These are phyloP conservation scores for Tuber aestivum DNA, from an alignment of 495 filamentous ascomycete genomes.

Conservation along the genomic window DNA sequence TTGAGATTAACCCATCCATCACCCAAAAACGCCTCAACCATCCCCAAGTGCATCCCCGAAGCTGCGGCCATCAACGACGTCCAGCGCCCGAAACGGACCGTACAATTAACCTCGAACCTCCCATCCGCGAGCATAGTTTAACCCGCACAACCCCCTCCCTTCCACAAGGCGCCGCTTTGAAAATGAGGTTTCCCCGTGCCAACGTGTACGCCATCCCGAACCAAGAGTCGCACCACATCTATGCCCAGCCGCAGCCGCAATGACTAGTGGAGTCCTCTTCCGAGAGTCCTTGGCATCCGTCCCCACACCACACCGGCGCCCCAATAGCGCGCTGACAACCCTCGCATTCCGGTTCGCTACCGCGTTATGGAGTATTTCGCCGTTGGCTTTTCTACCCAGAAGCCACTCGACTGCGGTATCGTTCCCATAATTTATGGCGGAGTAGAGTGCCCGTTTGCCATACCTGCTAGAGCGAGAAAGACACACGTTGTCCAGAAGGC, in stretches of 20 bases:
- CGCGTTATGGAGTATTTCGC: background rate
- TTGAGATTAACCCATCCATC: background rate
- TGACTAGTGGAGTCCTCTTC: background rate
- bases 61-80: background rate
- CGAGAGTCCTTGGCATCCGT: background rate
- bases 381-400: background rate
- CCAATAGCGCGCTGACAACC: background rate
- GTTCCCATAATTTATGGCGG: background rate
- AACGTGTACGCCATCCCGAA: background rate
- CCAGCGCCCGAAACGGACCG: background rate
- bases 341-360: background rate
- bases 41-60: background rate
- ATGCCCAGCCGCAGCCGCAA: constrained; percentile 3
- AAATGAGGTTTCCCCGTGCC: background rate
- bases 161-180: background rate
- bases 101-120: background rate
- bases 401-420: background rate
- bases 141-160: background rate
- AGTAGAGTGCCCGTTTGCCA: constrained; percentile 2
- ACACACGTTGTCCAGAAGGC: constrained; percentile 2
- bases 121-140: constrained; percentile 3
- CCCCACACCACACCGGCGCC: background rate
- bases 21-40: background rate
- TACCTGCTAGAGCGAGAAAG: background rate
- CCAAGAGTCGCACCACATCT: constrained; percentile 2